Conservation (phyloP, 306 rosid species). For the Fragaria nilgerrensis region DNA sequence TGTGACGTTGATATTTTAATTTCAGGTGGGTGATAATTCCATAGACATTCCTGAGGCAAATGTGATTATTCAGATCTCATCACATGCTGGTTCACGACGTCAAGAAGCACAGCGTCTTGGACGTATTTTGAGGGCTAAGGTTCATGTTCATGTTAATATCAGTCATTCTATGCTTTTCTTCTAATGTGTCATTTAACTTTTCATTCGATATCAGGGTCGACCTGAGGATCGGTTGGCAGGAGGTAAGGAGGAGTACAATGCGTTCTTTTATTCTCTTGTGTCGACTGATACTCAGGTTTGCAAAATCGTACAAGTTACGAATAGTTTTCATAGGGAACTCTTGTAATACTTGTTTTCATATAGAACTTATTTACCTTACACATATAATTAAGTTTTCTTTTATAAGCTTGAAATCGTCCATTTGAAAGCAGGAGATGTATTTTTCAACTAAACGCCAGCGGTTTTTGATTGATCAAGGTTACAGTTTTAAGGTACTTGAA, state of each 20-base stretch:
- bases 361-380: no score
- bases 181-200: neutral
- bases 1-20: constrained; percentile 12
- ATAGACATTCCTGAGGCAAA: constrained; percentile 98
- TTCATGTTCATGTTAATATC: constrained; percentile 20
- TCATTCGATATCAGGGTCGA: constrained; percentile 67
- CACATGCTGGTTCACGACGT: constrained; percentile 99
- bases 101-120: constrained; percentile 99
- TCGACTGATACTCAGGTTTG: constrained; percentile 93
- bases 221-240: constrained; percentile 95
- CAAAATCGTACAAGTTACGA: no score
- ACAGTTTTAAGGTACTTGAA: constrained; percentile 71
- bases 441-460: constrained; percentile 93
- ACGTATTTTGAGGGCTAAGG: constrained; percentile 99
- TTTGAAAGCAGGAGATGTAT: constrained; percentile 83
- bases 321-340: no score
- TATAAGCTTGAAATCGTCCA: neutral
- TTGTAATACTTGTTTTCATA: no score
- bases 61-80: constrained; percentile 94
- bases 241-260: constrained; percentile 96
- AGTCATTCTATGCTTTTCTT: neutral
- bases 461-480: constrained; percentile 97
- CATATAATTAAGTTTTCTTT: no score
- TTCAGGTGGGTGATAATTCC: constrained; percentile 95
- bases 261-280: constrained; percentile 97